These are phyloP conservation scores for Sicyos baderoa DNA, from an alignment of 306 rosid species.

Conservation along the genomic window DNA sequence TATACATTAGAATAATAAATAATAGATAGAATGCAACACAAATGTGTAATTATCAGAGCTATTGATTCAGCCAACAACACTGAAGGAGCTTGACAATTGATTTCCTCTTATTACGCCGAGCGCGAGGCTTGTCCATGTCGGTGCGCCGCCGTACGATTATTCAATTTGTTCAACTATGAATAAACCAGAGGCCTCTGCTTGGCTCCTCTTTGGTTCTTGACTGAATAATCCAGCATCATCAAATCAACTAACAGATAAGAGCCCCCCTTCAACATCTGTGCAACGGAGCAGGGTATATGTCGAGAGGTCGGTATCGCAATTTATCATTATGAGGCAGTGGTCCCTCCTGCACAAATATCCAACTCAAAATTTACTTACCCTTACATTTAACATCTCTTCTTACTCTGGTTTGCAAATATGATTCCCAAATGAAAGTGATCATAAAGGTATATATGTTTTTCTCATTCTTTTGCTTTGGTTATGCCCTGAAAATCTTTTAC, in stretches of 20 bases:
- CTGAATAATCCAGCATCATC: constrained; percentile 4
- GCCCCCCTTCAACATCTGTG: constrained; percentile 59
- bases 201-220: background rate
- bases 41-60: background rate
- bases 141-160: background rate
- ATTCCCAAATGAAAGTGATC: too few species aligned
- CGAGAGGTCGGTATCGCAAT: constrained; percentile 43
- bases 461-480: background rate
- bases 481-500: background rate
- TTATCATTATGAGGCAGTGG: constrained; percentile 58
- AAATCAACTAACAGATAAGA: background rate
- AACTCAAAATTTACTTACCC: background rate
- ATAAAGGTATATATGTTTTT: too few species aligned
- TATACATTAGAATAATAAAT: background rate
- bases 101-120: background rate
- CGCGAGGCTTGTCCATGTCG: background rate
- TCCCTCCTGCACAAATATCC: constrained; percentile 50
- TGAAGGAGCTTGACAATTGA: background rate
- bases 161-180: background rate
- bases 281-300: constrained; percentile 74
- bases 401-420: background rate
- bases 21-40: background rate
- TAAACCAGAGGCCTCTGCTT: background rate
- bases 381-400: background rate
- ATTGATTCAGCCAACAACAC: constrained; percentile 2